These are phyloP conservation scores for Hypoxylon sp. DNA, from an alignment of 2,329 filamentous ascomycete genomes.

Conservation along the genomic window DNA sequence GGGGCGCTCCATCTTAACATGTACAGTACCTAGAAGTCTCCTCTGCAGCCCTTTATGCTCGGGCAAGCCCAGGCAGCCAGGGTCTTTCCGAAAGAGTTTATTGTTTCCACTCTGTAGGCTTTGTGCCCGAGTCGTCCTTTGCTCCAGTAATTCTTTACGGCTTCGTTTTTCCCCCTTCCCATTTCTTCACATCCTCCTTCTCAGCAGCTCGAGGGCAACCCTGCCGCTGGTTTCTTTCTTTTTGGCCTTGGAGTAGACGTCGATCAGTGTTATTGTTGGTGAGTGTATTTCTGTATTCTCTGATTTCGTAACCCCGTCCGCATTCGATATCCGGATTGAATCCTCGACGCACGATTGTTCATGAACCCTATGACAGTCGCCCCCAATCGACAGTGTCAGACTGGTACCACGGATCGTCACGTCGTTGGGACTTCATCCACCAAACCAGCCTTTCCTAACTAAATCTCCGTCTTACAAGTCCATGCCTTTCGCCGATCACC, in stretches of 20 bases:
- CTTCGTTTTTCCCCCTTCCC: slow-evolving; percentile 37
- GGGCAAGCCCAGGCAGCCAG: slow-evolving; percentile 11
- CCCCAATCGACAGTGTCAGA: slow-evolving; percentile 18
- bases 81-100: slow-evolving; percentile 45
- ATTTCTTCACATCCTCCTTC: slow-evolving; percentile 42
- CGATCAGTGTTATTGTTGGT: slow-evolving; percentile 46
- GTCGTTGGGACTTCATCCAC: slow-evolving; percentile 21
- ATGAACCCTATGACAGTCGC: slow-evolving; percentile 20
- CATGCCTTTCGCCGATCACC: slow-evolving; percentile 9
- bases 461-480: slow-evolving; percentile 4
- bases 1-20: slow-evolving; percentile 7
- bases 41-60: slow-evolving; percentile 37
- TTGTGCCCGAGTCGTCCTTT: slow-evolving; percentile 40
- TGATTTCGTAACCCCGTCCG: slow-evolving; percentile 15
- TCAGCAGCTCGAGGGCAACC: slow-evolving; percentile 46
- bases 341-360: slow-evolving; percentile 21
- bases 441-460: slow-evolving; percentile 12
- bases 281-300: slow-evolving; percentile 31
- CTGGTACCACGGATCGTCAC: slow-evolving; percentile 3
- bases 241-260: slow-evolving; percentile 47
- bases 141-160: slow-evolving; percentile 36
- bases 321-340: slow-evolving; percentile 23
- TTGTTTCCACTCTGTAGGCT: slow-evolving; percentile 38
- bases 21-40: slow-evolving; percentile 12
- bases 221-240: slow-evolving; percentile 48